Base-by-base conservation (phyloP, 768 basidiomycete species). In the Gelatoporia subvermispora region DNA sequence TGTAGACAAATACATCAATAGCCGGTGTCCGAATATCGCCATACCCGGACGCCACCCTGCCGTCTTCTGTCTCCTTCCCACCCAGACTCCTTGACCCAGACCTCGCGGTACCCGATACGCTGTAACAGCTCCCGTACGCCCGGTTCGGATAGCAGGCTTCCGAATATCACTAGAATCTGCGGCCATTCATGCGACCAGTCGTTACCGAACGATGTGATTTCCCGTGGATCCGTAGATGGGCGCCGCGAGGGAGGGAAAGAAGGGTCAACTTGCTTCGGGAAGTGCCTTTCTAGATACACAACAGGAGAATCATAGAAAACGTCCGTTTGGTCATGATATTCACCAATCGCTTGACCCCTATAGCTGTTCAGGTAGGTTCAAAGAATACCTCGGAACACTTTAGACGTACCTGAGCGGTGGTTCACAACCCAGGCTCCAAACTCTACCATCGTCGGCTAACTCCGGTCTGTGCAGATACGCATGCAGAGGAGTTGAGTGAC, bases 401-500 rank as follows among this genome's bases (percentile, higher is more conserved):
- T 18, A 31, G 1, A 73, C 86, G 57, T 68, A 95, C 93, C 76
- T 66, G 1, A 95, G 65, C 0, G 95, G 95, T 2, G 96, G 96
- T 61, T 97, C 95, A 60, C 96, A 99, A 4, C 88, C 86, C 20
- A 99, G 63, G 18, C 87, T 80, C 93, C 94, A 98, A 58, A 85
- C 69, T 45, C 70, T 67, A 8, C 79, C 78, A 2, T 54, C 55
- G 11, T 70, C 61, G 18, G 78, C 79, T 8, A 91, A 73, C 42
- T 85, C 75, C 21, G 71, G 68, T 17, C 81, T 72, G 63, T 98
- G 96, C 8, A 98, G 63, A 65, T 93, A 85, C 2, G 92, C 82
- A 60, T 91, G 87, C 70, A 89, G 93, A 4, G 95, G 95, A 1
- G 89, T 91, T 18, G 94, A 96, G 68, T 99, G 95, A 54, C 96